phyloP scores from a whole-genome alignment of 768 basidiomycete species.

The Podaxis carcinomalis region DNA sequence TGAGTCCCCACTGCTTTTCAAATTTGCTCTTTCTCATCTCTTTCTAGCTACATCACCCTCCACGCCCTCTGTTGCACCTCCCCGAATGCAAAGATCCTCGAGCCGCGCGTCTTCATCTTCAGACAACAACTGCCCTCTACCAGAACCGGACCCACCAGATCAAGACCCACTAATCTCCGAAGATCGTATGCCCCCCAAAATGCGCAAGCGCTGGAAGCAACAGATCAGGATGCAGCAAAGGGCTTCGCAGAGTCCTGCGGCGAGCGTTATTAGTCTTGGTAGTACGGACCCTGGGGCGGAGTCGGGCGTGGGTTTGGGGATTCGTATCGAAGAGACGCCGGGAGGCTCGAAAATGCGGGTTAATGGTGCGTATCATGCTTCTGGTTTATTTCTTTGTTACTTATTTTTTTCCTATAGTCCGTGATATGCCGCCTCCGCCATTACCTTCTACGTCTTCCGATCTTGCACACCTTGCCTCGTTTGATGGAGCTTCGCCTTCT shows the following conservation, averaged over 20 bases:
- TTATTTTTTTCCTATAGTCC: background rate
- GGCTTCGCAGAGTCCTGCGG: background rate
- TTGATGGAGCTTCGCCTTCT: slow-evolving; percentile 27
- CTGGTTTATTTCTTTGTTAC: background rate
- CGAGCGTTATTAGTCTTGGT: background rate
- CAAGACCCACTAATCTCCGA: slow-evolving; percentile 15
- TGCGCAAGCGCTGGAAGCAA: slow-evolving; percentile 51
- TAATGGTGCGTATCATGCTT: background rate
- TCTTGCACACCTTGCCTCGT: slow-evolving; percentile 1
- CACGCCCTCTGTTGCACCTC: background rate
- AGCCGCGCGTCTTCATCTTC: slow-evolving; percentile 1
- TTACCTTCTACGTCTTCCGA: slow-evolving; percentile 1
- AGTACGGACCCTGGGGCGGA: background rate
- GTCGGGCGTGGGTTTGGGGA: background rate
- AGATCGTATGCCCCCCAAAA: slow-evolving; percentile 55
- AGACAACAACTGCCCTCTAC: slow-evolving; percentile 1
- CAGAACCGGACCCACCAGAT: slow-evolving; percentile 17
- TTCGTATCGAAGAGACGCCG: background rate
- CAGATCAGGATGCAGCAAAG: background rate
- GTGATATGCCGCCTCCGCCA: slow-evolving; percentile 6
- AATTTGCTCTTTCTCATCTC: background rate
- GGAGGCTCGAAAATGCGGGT: background rate
- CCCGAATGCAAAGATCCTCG: background rate
- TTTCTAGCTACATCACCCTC: background rate
- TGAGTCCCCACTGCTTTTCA: background rate